Evolutionary conservation across 257 asterid genomes (phyloP).

Genomic region (Misopates orontium): DNA sequence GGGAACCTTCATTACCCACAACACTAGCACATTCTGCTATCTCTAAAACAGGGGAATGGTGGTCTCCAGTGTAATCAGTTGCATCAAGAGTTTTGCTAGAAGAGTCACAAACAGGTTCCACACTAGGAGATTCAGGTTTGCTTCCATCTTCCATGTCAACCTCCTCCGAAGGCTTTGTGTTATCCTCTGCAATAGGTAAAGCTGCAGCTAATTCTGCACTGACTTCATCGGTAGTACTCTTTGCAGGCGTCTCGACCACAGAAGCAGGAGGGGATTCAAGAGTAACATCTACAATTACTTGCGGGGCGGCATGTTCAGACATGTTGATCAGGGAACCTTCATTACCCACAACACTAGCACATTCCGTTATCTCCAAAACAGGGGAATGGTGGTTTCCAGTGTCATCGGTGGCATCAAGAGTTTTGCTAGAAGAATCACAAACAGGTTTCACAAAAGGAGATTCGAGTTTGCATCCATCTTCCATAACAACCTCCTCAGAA

Average conservation of each 20-base stretch:
- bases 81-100: no score
- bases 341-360: slow-evolving; percentile 3
- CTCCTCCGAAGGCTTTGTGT: no score
- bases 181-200: background rate
- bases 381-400: slow-evolving; percentile 1
- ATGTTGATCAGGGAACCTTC: slow-evolving; percentile 8
- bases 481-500: background rate
- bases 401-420: slow-evolving; percentile 18
- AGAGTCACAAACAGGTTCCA: no score
- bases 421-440: slow-evolving; percentile 24
- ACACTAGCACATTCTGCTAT: no score
- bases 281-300: slow-evolving; percentile 10
- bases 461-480: slow-evolving; percentile 16
- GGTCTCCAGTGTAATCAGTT: no score
- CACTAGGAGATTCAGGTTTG: background rate
- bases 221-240: slow-evolving; percentile 19
- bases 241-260: slow-evolving; percentile 11
- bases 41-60: no score
- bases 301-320: slow-evolving; percentile 24
- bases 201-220: slow-evolving; percentile 12
- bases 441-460: no score
- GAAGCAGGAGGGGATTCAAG: slow-evolving; percentile 18
- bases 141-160: no score
- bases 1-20: no score
- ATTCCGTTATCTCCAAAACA: slow-evolving; percentile 12